A percentile compares a stretch with the other conserved stretches of the same genome.
Evolutionary conservation across 106 monocot species (phyloP).

Genomic region (Dioscorea alata): DNA sequence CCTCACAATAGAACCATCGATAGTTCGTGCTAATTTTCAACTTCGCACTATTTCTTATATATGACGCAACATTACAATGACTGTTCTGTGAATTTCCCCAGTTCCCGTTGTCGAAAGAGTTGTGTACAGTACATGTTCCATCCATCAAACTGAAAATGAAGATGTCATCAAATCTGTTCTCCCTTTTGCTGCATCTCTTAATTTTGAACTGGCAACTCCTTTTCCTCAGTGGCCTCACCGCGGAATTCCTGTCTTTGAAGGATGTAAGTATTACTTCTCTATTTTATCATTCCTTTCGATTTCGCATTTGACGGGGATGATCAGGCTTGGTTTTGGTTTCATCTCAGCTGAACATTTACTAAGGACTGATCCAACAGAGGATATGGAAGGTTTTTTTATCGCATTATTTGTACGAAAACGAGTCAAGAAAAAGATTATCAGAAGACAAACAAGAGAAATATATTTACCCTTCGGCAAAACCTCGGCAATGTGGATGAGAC

Average conservation of each 20-base stretch:
- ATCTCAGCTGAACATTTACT: conserved; percentile 67
- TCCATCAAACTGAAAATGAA: conserved; percentile 83
- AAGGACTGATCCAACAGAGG: conserved; percentile 62
- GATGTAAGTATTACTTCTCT: conserved; percentile 38
- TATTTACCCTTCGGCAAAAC: no score
- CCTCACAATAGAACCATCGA: neutral
- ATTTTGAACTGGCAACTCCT: conserved; percentile 65
- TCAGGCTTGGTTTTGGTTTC: neutral
- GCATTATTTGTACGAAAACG: conserved; percentile 70
- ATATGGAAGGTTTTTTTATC: conserved; percentile 87
- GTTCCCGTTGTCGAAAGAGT: conserved; percentile 82
- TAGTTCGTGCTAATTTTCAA: no score
- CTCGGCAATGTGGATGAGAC: no score
- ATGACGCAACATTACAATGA: no score
- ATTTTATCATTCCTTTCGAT: no score
- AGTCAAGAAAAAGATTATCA: neutral
- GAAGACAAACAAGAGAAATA: no score
- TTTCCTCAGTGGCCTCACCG: conserved; percentile 87
- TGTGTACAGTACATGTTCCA: conserved; percentile 94
- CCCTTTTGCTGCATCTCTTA: conserved; percentile 59
- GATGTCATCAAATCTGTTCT: conserved; percentile 75
- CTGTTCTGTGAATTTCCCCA: conserved; percentile 6
- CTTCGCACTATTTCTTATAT: no score
- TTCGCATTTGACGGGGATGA: neutral
- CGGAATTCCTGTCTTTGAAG: conserved; percentile 79